phyloP scores from a whole-genome alignment of 1,139 yeast genomes.

The Debaryomyces singareniensis region DNA sequence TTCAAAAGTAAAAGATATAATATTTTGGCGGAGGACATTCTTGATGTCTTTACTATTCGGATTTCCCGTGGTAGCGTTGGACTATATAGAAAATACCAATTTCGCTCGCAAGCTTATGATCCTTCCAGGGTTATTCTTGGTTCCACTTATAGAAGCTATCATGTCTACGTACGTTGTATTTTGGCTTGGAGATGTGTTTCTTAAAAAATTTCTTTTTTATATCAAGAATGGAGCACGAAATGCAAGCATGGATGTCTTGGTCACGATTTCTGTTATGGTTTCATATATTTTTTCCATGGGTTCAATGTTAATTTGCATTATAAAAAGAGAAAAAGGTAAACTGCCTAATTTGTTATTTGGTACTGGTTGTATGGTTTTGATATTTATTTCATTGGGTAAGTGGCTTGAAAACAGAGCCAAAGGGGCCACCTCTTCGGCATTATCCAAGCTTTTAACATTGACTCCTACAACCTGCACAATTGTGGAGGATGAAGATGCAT shows the following conservation, averaged over 20 bases:
- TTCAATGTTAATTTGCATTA: slow-evolving; percentile 42
- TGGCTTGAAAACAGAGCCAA: slow-evolving; percentile 89
- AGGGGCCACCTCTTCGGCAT: slow-evolving; percentile 87
- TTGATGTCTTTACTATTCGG: slow-evolving; percentile 49
- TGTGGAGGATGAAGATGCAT: slow-evolving; percentile 33
- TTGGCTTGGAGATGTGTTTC: slow-evolving; percentile 57
- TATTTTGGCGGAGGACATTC: slow-evolving; percentile 59
- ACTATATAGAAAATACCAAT: slow-evolving; percentile 11
- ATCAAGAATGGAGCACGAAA: slow-evolving; percentile 49
- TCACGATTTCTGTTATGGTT: slow-evolving; percentile 73
- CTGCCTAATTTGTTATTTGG: slow-evolving; percentile 80
- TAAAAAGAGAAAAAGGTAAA: slow-evolving; percentile 26
- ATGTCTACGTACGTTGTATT: slow-evolving; percentile 67
- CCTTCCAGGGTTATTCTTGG: slow-evolving; percentile 50
- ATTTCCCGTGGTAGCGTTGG: slow-evolving; percentile 53
- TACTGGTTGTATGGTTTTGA: slow-evolving; percentile 76
- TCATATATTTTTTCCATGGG: slow-evolving; percentile 71
- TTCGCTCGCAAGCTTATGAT: slow-evolving; percentile 22
- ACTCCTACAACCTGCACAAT: slow-evolving; percentile 76
- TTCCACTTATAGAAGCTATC: slow-evolving; percentile 55
- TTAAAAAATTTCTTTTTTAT: slow-evolving; percentile 59
- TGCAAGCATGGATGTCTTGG: slow-evolving; percentile 96
- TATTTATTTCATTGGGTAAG: slow-evolving; percentile 83
- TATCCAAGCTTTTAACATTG: slow-evolving; percentile 71
- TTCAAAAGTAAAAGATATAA: slow-evolving; percentile 64